These are phyloP conservation scores for Wallacemonas sp. DNA, from an alignment of 208 protist species.

Conservation along the genomic window DNA sequence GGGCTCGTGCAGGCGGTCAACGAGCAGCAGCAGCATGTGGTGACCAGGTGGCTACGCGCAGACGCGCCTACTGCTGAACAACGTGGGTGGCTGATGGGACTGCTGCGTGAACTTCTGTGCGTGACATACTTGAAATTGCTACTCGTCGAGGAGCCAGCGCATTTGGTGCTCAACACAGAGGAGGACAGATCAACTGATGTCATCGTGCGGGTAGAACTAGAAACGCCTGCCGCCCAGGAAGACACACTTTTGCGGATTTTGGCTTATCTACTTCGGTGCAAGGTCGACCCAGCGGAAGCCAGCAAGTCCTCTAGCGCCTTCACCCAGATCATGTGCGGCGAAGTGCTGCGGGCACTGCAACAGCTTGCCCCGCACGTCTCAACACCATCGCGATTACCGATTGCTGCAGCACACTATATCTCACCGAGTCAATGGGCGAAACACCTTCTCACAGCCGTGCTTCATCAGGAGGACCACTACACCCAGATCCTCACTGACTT, in stretches of 20 bases:
- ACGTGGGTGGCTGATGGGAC: neutral
- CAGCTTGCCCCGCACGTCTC: neutral
- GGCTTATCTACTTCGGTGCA: constrained; percentile 39
- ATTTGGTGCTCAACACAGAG: constrained; percentile 8
- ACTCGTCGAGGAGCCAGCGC: constrained; percentile 28
- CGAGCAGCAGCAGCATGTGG: neutral
- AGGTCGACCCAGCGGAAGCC: neutral
- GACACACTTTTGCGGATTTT: constrained; percentile 47
- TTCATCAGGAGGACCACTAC: constrained; percentile 53
- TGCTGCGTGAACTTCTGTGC: constrained; percentile 11
- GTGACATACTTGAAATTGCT: constrained; percentile 57
- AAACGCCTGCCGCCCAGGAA: constrained; percentile 18
- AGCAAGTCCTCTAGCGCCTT: constrained; percentile 5
- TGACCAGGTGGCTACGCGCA: neutral
- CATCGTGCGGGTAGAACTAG: constrained; percentile 13
- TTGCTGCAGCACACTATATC: constrained; percentile 12
- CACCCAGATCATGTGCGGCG: neutral
- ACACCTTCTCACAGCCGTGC: constrained; percentile 29
- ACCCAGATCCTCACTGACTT: constrained; percentile 31
- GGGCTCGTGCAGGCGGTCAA: constrained; percentile 15
- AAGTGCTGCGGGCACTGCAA: neutral
- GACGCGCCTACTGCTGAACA: neutral
- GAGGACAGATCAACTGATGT: neutral
- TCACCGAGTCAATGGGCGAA: constrained; percentile 22
- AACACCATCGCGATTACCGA: too few species aligned